These are phyloP conservation scores for Sclerotinia borealis DNA, from an alignment of 2,329 filamentous ascomycete species.

Conservation along the genomic window DNA sequence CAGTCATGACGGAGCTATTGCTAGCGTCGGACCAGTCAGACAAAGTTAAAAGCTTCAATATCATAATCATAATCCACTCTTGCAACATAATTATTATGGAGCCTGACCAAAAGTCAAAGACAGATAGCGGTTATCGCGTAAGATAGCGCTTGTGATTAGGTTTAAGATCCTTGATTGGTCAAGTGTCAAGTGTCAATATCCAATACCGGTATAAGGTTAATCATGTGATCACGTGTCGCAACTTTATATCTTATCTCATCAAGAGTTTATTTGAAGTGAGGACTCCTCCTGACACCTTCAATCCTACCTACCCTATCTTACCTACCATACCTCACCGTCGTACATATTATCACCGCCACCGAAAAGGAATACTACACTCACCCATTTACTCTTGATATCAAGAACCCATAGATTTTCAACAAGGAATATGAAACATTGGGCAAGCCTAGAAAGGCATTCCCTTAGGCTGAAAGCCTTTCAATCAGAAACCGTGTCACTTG, in stretches of 20 bases:
- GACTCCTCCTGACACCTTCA: conserved; percentile 6
- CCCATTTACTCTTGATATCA: background rate
- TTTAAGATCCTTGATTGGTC: background rate
- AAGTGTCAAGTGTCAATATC: background rate
- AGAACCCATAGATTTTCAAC: background rate
- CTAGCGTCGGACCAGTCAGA: background rate
- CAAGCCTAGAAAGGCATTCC: background rate
- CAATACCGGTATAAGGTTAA: no score
- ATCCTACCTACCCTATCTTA: no score
- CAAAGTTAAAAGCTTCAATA: background rate
- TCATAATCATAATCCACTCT: no score
- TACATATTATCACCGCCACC: background rate
- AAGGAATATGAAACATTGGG: background rate
- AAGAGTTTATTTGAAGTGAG: background rate
- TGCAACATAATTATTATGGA: background rate
- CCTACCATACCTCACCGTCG: background rate
- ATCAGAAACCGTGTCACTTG: conserved; percentile 3
- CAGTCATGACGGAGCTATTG: background rate
- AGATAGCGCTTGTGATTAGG: conserved; percentile 8
- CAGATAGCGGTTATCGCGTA: conserved; percentile 13
- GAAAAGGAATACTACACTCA: background rate
- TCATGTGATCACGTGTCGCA: conserved; percentile 4
- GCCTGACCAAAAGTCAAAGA: background rate
- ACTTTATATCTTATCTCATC: background rate
- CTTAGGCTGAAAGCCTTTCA: background rate